These are phyloP conservation scores for Penicillium sp. DNA, from an alignment of 2,329 filamentous ascomycete species.

Conservation along the genomic window DNA sequence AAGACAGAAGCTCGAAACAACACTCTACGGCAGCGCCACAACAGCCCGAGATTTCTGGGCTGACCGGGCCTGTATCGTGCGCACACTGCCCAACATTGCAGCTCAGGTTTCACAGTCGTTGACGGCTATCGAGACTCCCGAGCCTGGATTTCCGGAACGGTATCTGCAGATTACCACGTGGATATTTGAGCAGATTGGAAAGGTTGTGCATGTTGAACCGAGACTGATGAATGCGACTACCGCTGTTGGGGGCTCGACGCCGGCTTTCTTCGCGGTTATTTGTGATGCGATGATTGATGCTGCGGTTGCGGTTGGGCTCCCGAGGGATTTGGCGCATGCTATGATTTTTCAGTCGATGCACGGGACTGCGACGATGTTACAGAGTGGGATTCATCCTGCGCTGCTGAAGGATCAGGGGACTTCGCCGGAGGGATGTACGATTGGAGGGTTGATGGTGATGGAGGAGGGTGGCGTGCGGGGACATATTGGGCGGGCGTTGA, in stretches of 20 bases:
- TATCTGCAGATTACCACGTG: constrained; percentile 34
- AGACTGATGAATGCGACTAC: constrained; percentile 56
- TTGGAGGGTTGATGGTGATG: constrained; percentile 58
- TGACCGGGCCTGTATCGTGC: constrained; percentile 33
- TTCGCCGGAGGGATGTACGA: constrained; percentile 61
- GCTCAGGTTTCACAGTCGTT: constrained; percentile 44
- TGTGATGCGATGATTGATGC: constrained; percentile 60
- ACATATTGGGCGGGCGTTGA: constrained; percentile 52
- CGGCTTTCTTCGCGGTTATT: constrained; percentile 59
- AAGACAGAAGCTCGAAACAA: constrained; percentile 38
- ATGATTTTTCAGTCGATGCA: constrained; percentile 63
- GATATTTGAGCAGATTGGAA: constrained; percentile 54
- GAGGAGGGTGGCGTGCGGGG: constrained; percentile 57
- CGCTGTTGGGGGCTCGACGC: constrained; percentile 58
- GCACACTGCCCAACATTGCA: constrained; percentile 47
- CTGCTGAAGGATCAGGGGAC: constrained; percentile 58
- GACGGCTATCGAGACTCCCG: constrained; percentile 50
- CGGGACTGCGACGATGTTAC: constrained; percentile 56
- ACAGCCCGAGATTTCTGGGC: constrained; percentile 13
- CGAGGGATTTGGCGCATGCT: constrained; percentile 55
- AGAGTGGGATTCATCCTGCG: constrained; percentile 58
- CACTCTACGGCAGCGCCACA: constrained; percentile 31
- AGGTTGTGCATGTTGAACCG: constrained; percentile 50
- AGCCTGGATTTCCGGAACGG: constrained; percentile 41
- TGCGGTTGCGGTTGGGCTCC: constrained; percentile 60